Evolutionary conservation across 192 early-diverging fungal species (phyloP), one percentile per base, ranked within the genome.

Genomic region (Coemansia sp.): DNA sequence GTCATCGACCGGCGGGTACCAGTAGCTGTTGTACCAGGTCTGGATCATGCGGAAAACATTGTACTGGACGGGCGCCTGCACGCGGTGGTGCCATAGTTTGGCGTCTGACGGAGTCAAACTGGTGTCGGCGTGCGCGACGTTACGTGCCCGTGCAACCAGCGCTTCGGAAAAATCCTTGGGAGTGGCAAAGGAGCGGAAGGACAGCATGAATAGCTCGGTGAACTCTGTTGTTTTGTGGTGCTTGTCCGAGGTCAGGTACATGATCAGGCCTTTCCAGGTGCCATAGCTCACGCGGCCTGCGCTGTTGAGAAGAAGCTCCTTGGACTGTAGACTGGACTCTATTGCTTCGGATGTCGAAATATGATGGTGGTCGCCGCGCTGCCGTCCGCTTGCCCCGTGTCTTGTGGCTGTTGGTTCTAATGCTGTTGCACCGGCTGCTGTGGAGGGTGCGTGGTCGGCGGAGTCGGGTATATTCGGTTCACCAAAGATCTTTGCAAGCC

Each of bases 151-250:
- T 8, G 81, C 61, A 5, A 83, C 83, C 19, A 98, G 74, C 6
- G 89, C 72, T 4, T 77, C 69, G 8, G 92, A 76, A 43, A 97
- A 83, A 19, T 89, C 87, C 0, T 38, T 63, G 8, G 94, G 88
- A 10, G 80, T 86, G 19, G 90, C 90, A 68, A 97, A 97, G 3
- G 91, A 76, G 6, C 93, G 89, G 76, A 96, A 98, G 0, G 94
- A 91, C 26, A 94, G 82, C 48, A 97, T 86, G 70, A 98, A 98
- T 0, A 91, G 85, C 21, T 67, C 72, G 0, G 83, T 84, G 67
- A 89, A 96, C 8, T 85, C 69, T 4, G 87, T 65, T 2, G 61
- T 61, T 15, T 70, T 68, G 6, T 64, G 71, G 39, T 63, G 58
- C 32, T 32, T 32, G 42, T 65, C 92, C 89, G 79, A 86, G 65